Base-by-base conservation (phyloP, 2,329 filamentous ascomycete genomes). In the Sphaerulina vaccinii region DNA sequence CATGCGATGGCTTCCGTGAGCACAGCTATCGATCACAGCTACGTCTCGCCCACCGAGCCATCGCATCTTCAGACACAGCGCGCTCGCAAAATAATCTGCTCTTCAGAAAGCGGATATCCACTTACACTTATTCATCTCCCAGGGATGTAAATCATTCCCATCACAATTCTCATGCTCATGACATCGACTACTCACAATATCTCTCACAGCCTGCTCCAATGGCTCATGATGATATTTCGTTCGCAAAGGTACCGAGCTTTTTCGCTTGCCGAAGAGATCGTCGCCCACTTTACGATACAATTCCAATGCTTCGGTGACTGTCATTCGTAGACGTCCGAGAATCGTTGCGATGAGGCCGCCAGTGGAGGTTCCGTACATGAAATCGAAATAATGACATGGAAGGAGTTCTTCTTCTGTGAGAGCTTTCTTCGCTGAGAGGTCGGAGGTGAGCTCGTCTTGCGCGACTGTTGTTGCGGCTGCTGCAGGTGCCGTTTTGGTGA, bases 341-440 rank as follows among this genome's bases (percentile, higher is more conserved):
- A 78, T 75, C 1, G 75, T 76, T 1, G 75, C 73, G 51, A 78
- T 78, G 33, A 78, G 64, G 11, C 76, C 76, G n/a, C 76, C 76
- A 0, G 75, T 79, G 33, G 72, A 75, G 4, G 76, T 79, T 18
- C 76, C 76, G 49, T 76, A 78, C 68, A 79, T 78, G 64, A 76
- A 75, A 56, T 79, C 76, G 62, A 79, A 79, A 62, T 78, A 79
- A 55, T 79, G 73, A 52, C 74, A 77, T 51, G 75, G 76, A 9
- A 76, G 62, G 1, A 78, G 67, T 38, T 75, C 70, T 40, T 73
- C 67, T 54, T 74, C 71, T 41, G 68, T 63, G 51, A 71, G 71
- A 2, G 64, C 64, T 41, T 62, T 61, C 22, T 50, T 51, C 18
- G 51, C 49, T 35, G 50, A 58, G 8, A 57, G 43, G 27, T 59